Conservation (phyloP, 208 protist species). For the Wallacemonas collosoma region DNA sequence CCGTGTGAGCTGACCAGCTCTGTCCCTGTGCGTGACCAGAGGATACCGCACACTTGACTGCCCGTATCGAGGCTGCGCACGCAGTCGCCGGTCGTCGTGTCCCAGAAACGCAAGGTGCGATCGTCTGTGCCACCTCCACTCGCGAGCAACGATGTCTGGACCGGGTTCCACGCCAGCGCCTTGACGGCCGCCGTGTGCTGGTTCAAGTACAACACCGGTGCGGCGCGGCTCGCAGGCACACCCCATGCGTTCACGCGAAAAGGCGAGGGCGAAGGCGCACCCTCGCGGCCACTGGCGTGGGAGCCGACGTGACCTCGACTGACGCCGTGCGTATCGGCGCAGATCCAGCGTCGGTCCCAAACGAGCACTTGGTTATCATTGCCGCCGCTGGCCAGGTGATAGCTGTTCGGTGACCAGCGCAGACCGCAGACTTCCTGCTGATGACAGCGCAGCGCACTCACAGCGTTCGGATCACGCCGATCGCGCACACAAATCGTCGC, state of each 20-base stretch:
- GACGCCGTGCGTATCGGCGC: conserved; percentile 4
- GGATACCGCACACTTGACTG: conserved; percentile 96
- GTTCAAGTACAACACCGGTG: conserved; percentile 87
- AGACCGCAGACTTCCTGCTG: conserved; percentile 97
- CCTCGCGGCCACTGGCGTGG: neutral
- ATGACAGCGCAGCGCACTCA: conserved; percentile 84
- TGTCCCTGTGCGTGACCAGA: conserved; percentile 94
- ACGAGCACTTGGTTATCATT: conserved; percentile 98
- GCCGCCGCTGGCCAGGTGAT: conserved; percentile 96
- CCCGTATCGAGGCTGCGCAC: conserved; percentile 95
- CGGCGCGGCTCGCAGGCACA: neutral
- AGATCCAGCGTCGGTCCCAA: conserved; percentile 88
- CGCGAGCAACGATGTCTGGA: conserved; percentile 94
- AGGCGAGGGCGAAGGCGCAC: neutral
- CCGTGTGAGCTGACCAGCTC: conserved; percentile 99
- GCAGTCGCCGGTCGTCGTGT: conserved; percentile 94
- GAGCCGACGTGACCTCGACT: conserved; percentile 5
- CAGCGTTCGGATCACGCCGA: conserved; percentile 65
- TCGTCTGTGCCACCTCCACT: conserved; percentile 98
- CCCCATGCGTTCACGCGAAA: no score
- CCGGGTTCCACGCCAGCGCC: conserved; percentile 99
- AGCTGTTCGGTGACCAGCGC: conserved; percentile 93
- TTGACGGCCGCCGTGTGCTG: conserved; percentile 97
- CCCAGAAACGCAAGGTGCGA: conserved; percentile 98
- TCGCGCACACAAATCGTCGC: conserved; percentile 95